These are phyloP conservation scores for Keithomyces neogunnii DNA, from an alignment of 2,329 filamentous ascomycete genomes.

Conservation along the genomic window DNA sequence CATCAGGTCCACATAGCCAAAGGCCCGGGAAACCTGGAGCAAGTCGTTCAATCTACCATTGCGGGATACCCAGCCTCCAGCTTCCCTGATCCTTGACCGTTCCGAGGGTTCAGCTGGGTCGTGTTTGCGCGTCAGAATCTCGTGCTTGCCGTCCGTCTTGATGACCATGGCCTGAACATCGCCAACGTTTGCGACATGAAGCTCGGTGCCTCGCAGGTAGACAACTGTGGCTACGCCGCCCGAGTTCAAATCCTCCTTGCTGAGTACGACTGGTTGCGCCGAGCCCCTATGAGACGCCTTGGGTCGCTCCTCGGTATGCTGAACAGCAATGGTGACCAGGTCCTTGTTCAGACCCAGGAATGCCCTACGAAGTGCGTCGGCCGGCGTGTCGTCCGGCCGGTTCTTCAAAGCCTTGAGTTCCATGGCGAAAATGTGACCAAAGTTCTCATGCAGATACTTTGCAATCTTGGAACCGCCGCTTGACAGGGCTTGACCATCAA, in stretches of 20 bases:
- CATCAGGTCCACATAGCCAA: constrained; percentile 89
- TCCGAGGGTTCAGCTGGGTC: constrained; percentile 83
- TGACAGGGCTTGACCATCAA: constrained; percentile 85
- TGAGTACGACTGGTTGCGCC: constrained; percentile 65
- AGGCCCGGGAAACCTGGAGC: constrained; percentile 85
- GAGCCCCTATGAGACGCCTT: constrained; percentile 62
- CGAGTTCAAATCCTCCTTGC: constrained; percentile 80
- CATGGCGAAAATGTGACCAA: constrained; percentile 72
- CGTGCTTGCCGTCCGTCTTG: constrained; percentile 75
- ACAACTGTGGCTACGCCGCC: constrained; percentile 88
- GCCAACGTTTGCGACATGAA: constrained; percentile 92
- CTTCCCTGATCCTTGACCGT: constrained; percentile 82
- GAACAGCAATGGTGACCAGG: constrained; percentile 73
- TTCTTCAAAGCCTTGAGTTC: constrained; percentile 69
- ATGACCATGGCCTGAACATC: constrained; percentile 95
- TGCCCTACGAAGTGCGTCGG: constrained; percentile 75
- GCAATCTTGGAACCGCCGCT: constrained; percentile 91
- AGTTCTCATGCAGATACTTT: constrained; percentile 94
- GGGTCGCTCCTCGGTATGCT: constrained; percentile 67
- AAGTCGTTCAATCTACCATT: constrained; percentile 90
- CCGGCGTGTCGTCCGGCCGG: constrained; percentile 62
- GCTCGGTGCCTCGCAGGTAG: constrained; percentile 80
- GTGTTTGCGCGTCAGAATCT: constrained; percentile 81
- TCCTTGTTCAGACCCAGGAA: constrained; percentile 93
- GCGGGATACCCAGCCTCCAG: constrained; percentile 90